These are phyloP conservation scores for Rubroboletus satanas DNA, from an alignment of 768 basidiomycete species.

Conservation along the genomic window DNA sequence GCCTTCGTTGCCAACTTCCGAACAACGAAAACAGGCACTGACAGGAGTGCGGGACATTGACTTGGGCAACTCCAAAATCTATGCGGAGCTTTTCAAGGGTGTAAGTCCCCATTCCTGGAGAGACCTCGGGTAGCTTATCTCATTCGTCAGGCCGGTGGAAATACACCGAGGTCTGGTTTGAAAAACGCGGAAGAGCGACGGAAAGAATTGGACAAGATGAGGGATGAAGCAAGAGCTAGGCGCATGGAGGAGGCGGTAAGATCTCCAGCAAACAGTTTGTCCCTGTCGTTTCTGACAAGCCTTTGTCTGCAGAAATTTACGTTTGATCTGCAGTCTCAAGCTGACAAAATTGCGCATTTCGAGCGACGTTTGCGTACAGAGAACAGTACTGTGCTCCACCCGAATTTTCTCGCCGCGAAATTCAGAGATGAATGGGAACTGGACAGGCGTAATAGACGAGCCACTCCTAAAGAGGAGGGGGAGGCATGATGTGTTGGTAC, in stretches of 20 bases:
- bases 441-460: slow-evolving; percentile 32
- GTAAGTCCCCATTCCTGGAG: slow-evolving; percentile 32
- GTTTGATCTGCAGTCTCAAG: slow-evolving; percentile 57
- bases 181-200: slow-evolving; percentile 64
- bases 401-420: slow-evolving; percentile 56
- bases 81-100: slow-evolving; percentile 58
- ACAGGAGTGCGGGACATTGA: slow-evolving; percentile 57
- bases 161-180: slow-evolving; percentile 42
- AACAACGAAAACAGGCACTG: slow-evolving; percentile 39
- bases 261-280: background rate
- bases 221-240: slow-evolving; percentile 62
- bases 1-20: slow-evolving; percentile 23
- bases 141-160: slow-evolving; percentile 38
- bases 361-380: slow-evolving; percentile 51
- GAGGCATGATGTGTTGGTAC: slow-evolving; percentile 32
- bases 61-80: slow-evolving; percentile 57
- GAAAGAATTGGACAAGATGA: slow-evolving; percentile 63
- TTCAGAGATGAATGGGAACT: slow-evolving; percentile 52
- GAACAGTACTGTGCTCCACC: slow-evolving; percentile 56
- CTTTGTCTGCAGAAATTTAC: slow-evolving; percentile 36
- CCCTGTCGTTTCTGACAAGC: slow-evolving; percentile 8
- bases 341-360: slow-evolving; percentile 58
- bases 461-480: slow-evolving; percentile 26
- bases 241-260: slow-evolving; percentile 54
- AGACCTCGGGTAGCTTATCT: background rate